Evolutionary conservation across 495 filamentous ascomycete species (phyloP), one percentile per base, ranked within the genome.

Genomic region (Aspergillus leporis): DNA sequence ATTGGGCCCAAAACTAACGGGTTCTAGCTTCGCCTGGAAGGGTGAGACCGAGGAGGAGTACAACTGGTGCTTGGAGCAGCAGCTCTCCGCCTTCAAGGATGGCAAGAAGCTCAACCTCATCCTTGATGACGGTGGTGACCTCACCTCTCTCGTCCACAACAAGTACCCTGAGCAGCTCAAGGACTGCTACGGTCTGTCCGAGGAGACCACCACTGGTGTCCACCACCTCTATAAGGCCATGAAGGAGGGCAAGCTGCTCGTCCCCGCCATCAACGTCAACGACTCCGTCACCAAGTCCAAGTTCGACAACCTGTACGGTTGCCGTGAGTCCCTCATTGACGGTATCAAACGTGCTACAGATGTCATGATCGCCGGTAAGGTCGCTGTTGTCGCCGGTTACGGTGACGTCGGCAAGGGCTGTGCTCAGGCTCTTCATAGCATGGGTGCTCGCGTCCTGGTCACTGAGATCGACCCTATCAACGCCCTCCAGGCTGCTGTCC

Each of bases 1-100:
- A 22, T n/a, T 32, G 25, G 3, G 2, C 28, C 16, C 14, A 23
- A 12, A 19, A 31, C 28, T 34, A 49, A 23, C 19, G 18, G 14
- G 7, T 21, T 25, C 1, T 45, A 86, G 83, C 72, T 98, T 98
- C 73, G 94, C 94, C 78, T 98, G 95, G 95, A 98, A 98, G 84
- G 94, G 94, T 73, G 94, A 98, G 89, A 97, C 93, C 65, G 95
- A 98, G 79, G 94, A 98, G 83, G 94, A 98, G 83, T 98, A 98
- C 87, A 83, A 94, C 71, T 98, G 94, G 94, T 98, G 94, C 77
- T 81, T 98, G 70, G 94, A 98, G 82, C 94, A 98, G 85, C 95
- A 98, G 83, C 90, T 98, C 66, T 70, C 82, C 52, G 90, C 94
- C 69, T 98, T 98, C 90, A 95, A 94, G 81, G 91, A 96, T 75